Base-by-base conservation (phyloP, 164 flowering plant species). In the Santalum album region DNA sequence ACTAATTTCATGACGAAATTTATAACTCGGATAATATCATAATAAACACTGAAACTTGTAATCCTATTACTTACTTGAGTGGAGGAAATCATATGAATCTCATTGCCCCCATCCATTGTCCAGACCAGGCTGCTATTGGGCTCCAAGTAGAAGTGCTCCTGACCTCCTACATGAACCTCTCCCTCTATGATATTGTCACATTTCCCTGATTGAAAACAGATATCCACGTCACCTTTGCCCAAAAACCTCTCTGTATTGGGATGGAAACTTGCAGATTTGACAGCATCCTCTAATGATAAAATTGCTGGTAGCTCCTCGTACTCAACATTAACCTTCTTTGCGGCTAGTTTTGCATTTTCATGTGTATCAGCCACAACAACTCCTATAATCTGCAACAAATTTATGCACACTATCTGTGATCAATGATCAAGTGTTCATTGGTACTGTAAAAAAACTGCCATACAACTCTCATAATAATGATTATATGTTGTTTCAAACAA, bases 101-200 rank as follows among this genome's bases (percentile, higher is more conserved):
- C 98, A 63, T 84, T 81, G 40, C 96, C 98, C 20, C 83, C 72
- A 66, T 92, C 98, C 69, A 69, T 36, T 24, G 96, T 81, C 96
- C 95, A 88, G 36, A 89, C 57, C 26, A 88, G 65, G 69, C 73
- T 86, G 69, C 87, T 64, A 4, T 86, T 57, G 2, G 96, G 75
- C 72, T 92, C 98, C 78, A 92, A 72, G 62, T 92, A 92, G 69
- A 92, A 92, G 61, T 92, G 98, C 54, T 92, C 98, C 63, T 92
- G 98, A 46, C 98, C 98, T 43, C 95, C 98, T 3, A 88, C 71
- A 36, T 65, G 83, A 50, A 89, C 96, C 54, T 84, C 87, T 50
- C 98, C 96, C 64, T 88, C 94, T 56, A 91, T 76, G 45, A 88
- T 69, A 42, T 64, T 76, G 63, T 84, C 80, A 72, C 87, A 82